Conservation (phyloP, 78 protist species). For the Cyanophora paradoxa region DNA sequence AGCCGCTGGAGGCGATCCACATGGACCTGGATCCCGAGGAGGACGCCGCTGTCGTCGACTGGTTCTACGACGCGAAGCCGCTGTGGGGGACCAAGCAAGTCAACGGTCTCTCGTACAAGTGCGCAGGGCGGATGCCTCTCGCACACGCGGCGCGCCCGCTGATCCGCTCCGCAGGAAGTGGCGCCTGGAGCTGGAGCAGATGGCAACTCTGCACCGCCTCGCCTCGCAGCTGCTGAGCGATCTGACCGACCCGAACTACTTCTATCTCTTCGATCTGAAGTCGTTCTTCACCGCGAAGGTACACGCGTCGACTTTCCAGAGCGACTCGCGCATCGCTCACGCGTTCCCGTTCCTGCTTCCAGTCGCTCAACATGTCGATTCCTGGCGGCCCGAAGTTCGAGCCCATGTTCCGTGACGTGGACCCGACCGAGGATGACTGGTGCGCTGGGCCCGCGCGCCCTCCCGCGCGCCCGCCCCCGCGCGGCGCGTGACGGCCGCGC, state of each 20-base stretch:
- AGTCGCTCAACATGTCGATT: slow-evolving; percentile 92
- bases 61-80: slow-evolving; percentile 97
- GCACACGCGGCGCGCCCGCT: too few species aligned
- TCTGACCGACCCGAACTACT: slow-evolving; percentile 87
- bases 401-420: slow-evolving; percentile 90
- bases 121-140: not conserved
- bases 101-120: slow-evolving; percentile 81
- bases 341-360: too few species aligned
- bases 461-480: not conserved
- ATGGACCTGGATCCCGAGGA: slow-evolving; percentile 94
- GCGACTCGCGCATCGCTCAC: too few species aligned
- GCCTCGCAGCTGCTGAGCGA: slow-evolving; percentile 88
- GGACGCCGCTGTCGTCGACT: slow-evolving; percentile 84
- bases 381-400: slow-evolving; percentile 99
- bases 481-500: too few species aligned
- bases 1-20: slow-evolving; percentile 89
- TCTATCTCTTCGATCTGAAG: slow-evolving; percentile 88
- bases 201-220: slow-evolving; percentile 85
- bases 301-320: too few species aligned
- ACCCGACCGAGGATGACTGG: slow-evolving; percentile 47
- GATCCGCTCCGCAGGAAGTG: too few species aligned
- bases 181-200: slow-evolving; percentile 79
- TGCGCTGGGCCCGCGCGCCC: too few species aligned
- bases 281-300: slow-evolving; percentile 96
- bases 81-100: slow-evolving; percentile 57